Conservation (phyloP, 768 basidiomycete species). For the Paxillus involutus region DNA sequence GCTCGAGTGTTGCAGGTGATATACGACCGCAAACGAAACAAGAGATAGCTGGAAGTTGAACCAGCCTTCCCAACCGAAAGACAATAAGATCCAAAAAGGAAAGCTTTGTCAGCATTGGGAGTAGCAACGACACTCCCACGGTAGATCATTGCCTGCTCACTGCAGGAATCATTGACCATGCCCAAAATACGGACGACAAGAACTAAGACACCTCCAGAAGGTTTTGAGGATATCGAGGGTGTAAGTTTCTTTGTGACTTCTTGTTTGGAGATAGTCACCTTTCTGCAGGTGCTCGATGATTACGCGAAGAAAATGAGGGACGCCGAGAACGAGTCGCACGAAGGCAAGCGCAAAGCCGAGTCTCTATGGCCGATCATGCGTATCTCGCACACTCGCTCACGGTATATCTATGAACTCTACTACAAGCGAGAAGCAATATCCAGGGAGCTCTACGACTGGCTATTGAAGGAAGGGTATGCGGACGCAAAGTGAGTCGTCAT, state of each 20-base stretch:
- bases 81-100: conserved; percentile 5
- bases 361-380: conserved; percentile 98
- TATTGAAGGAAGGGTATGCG: conserved; percentile 95
- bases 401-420: conserved; percentile 97
- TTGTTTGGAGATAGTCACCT: conserved; percentile 6
- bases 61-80: neutral
- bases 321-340: conserved; percentile 97
- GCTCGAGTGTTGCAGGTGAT: neutral
- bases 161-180: conserved; percentile 49
- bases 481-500: conserved; percentile 79
- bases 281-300: conserved; percentile 84
- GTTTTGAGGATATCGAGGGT: conserved; percentile 89
- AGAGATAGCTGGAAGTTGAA: neutral
- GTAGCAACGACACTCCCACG: conserved; percentile 19
- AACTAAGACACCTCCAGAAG: conserved; percentile 93
- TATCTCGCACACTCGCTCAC: conserved; percentile 92
- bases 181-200: conserved; percentile 91
- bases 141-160: neutral
- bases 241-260: conserved; percentile 38
- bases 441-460: conserved; percentile 93
- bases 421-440: conserved; percentile 97
- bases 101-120: conserved; percentile 11
- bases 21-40: conserved; percentile 2
- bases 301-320: conserved; percentile 99
- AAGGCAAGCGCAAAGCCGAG: conserved; percentile 94